phyloP scores from a whole-genome alignment of 2,329 filamentous ascomycete genomes.

The Fusarium poae region DNA sequence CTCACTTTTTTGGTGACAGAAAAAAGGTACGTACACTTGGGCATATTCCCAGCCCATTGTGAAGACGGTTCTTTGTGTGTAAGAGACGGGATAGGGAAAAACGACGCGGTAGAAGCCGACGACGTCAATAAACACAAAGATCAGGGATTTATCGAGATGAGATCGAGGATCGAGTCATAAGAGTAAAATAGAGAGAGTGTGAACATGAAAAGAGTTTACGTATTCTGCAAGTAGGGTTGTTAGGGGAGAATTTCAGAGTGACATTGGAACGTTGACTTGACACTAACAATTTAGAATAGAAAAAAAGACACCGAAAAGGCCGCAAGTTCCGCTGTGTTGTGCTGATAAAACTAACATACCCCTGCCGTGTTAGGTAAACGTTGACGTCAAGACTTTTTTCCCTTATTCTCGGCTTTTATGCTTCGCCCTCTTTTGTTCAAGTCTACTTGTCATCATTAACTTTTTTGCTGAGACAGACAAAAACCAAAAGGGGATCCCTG shows the following conservation, averaged over 20 bases:
- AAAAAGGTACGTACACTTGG: slow-evolving; percentile 36
- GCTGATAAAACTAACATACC: slow-evolving; percentile 5
- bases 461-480: background rate
- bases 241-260: slow-evolving; percentile 8
- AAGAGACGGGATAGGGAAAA: background rate
- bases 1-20: background rate
- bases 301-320: background rate
- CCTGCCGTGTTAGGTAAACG: slow-evolving; percentile 29
- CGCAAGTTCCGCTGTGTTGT: background rate
- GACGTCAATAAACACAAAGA: background rate
- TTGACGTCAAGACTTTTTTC: slow-evolving; percentile 41
- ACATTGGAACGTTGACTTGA: slow-evolving; percentile 1
- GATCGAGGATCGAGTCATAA: slow-evolving; percentile 3
- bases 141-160: background rate
- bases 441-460: slow-evolving; percentile 38
- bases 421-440: slow-evolving; percentile 13
- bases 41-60: slow-evolving; percentile 47
- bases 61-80: slow-evolving; percentile 8
- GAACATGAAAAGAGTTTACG: background rate
- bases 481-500: background rate
- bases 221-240: slow-evolving; percentile 2
- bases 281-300: slow-evolving; percentile 2
- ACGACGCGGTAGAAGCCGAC: background rate
- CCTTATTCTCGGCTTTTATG: background rate
- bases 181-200: background rate